Conservation (phyloP, 345 rosid species). For the Physaria fendleri region DNA sequence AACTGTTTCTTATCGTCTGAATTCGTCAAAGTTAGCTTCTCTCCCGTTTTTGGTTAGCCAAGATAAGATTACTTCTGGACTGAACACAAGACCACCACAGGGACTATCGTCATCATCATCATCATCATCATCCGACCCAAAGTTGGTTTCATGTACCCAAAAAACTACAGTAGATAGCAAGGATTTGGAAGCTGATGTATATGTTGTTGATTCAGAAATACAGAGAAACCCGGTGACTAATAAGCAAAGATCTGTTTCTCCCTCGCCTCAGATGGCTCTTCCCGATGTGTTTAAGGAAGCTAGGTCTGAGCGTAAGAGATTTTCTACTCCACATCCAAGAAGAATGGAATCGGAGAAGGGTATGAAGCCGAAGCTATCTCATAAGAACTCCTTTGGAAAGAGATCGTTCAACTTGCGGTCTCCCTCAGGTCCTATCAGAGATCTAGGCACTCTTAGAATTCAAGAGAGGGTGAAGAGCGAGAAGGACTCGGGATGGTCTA, state of each 20-base stretch:
- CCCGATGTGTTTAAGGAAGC: slow-evolving; percentile 90
- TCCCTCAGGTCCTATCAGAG: slow-evolving; percentile 48
- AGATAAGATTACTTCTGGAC: slow-evolving; percentile 31
- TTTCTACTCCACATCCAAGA: slow-evolving; percentile 75
- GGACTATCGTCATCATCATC: slow-evolving; percentile 4
- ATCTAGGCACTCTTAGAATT: slow-evolving; percentile 49
- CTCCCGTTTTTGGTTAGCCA: slow-evolving; percentile 35
- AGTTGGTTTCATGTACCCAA: slow-evolving; percentile 22
- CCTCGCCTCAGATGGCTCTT: slow-evolving; percentile 49
- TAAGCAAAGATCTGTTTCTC: slow-evolving; percentile 84
- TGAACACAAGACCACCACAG: slow-evolving; percentile 45
- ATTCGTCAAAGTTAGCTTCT: slow-evolving; percentile 51
- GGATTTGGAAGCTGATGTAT: slow-evolving; percentile 15
- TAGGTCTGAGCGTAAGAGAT: slow-evolving; percentile 57
- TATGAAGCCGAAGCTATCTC: slow-evolving; percentile 31
- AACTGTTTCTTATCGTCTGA: slow-evolving; percentile 72
- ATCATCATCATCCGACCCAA: slow-evolving; percentile 16
- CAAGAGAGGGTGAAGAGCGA: slow-evolving; percentile 47
- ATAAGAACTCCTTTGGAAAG: slow-evolving; percentile 34
- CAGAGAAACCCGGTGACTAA: slow-evolving; percentile 43
- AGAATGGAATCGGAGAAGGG: slow-evolving; percentile 47
- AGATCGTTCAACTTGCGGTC: slow-evolving; percentile 33
- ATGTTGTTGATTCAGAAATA: slow-evolving; percentile 32
- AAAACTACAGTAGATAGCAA: slow-evolving; percentile 20
- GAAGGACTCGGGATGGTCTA: slow-evolving; percentile 80